These are phyloP conservation scores for Xylaria sp. DNA, from an alignment of 2,329 filamentous ascomycete genomes.

Conservation along the genomic window DNA sequence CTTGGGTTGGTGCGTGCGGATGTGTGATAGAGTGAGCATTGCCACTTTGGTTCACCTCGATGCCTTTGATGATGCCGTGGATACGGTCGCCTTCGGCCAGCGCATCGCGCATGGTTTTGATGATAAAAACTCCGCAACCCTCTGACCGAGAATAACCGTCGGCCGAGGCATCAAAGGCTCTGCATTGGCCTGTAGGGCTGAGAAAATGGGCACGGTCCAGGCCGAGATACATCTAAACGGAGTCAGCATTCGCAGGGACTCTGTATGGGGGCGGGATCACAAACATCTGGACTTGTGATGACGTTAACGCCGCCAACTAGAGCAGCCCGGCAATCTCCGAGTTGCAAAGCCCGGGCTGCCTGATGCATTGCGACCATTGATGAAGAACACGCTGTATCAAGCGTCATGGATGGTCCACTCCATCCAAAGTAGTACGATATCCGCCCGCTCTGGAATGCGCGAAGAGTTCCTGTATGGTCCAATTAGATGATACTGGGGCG, in stretches of 20 bases:
- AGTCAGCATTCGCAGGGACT: neutral
- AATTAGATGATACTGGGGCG: neutral
- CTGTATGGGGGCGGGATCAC: constrained; percentile 4
- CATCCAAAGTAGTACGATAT: constrained; percentile 37
- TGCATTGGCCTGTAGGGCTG: constrained; percentile 33
- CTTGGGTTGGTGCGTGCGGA: constrained; percentile 33
- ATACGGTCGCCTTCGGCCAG: constrained; percentile 34
- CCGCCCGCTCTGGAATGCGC: constrained; percentile 34
- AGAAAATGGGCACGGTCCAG: constrained; percentile 36
- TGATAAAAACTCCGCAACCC: constrained; percentile 32
- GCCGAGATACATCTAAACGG: constrained; percentile 33
- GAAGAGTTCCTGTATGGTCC: constrained; percentile 24
- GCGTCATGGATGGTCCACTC: constrained; percentile 31
- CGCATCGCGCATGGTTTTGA: constrained; percentile 32
- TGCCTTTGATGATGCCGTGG: constrained; percentile 33
- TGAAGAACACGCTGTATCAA: constrained; percentile 37
- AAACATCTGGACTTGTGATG: constrained; percentile 36
- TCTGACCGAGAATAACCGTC: constrained; percentile 37
- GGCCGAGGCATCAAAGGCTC: constrained; percentile 35
- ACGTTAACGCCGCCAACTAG: constrained; percentile 34
- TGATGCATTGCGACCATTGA: constrained; percentile 36
- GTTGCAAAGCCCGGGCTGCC: constrained; percentile 26
- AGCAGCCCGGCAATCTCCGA: constrained; percentile 29
- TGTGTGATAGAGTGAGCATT: constrained; percentile 38
- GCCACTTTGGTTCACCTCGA: constrained; percentile 36